Conservation (phyloP, 2,329 filamentous ascomycete genomes). For the Ophiosphaerella narmari region DNA sequence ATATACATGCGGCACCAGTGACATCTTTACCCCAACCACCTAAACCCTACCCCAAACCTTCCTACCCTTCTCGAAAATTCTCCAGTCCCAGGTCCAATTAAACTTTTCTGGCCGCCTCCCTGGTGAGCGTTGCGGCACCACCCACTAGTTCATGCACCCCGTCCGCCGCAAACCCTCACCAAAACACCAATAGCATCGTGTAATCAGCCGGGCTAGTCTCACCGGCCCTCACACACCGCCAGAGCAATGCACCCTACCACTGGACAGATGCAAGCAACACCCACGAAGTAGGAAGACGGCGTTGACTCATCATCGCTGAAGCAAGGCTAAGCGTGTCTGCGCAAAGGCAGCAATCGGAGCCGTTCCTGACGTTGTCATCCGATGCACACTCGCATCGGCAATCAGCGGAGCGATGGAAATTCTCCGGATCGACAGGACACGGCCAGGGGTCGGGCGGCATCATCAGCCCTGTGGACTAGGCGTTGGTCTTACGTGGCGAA, state of each 20-base stretch:
- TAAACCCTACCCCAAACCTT: no score
- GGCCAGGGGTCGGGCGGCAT: conserved; percentile 4
- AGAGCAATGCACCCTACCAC: background rate
- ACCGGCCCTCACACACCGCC: no score
- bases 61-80: background rate
- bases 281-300: background rate
- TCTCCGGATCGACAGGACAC: conserved; percentile 30
- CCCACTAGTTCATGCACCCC: conserved; percentile 27
- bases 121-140: conserved; percentile 12
- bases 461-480: conserved; percentile 7
- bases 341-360: background rate
- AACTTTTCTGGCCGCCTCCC: conserved; percentile 19
- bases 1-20: no score
- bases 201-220: background rate
- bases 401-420: conserved; percentile 24
- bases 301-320: no score
- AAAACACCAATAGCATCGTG: background rate
- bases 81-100: conserved; percentile 1
- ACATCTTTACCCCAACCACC: no score
- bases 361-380: conserved; percentile 5
- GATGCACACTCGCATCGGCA: conserved; percentile 31
- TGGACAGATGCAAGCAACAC: background rate
- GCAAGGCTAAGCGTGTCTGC: no score
- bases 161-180: conserved; percentile 12
- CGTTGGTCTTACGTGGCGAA: no score